A percentile compares a stretch with the other conserved stretches of the same genome.
Evolutionary conservation across 2,329 filamentous ascomycete species (phyloP).

Genomic region (Zymoseptoria crescenta): DNA sequence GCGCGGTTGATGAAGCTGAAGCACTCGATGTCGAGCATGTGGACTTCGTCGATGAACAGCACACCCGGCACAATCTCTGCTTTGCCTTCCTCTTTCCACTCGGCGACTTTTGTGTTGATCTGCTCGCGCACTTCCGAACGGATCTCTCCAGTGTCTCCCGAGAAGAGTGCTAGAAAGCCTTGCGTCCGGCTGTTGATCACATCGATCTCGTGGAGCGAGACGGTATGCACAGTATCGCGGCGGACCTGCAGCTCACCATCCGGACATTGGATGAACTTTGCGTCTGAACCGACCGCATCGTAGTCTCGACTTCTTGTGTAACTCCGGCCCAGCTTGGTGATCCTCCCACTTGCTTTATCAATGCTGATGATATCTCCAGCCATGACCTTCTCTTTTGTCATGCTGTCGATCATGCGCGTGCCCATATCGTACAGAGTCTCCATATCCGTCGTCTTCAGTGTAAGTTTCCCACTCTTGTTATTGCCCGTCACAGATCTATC

Average conservation of each 20-base stretch:
- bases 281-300: constrained; percentile 97
- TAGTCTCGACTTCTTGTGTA: constrained; percentile 95
- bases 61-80: constrained; percentile 96
- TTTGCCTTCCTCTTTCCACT: constrained; percentile 99
- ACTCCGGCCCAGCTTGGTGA: constrained; percentile 90
- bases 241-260: constrained; percentile 96
- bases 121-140: constrained; percentile 94
- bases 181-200: constrained; percentile 99
- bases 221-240: constrained; percentile 94
- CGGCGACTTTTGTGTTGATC: constrained; percentile 97
- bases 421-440: constrained; percentile 99
- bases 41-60: constrained; percentile 96
- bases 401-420: constrained; percentile 98
- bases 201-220: constrained; percentile 95
- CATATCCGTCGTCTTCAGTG: constrained; percentile 99
- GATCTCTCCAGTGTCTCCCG: constrained; percentile 96
- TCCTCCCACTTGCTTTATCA: constrained; percentile 96
- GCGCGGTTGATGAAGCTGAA: constrained; percentile 98
- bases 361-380: constrained; percentile 97
- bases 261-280: constrained; percentile 94
- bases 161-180: constrained; percentile 94
- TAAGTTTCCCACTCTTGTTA: constrained; percentile 97
- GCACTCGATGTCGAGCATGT: constrained; percentile 99
- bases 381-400: constrained; percentile 99
- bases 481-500: constrained; percentile 91